Conservation (phyloP, 306 rosid species). For the Vigna nakashimae region DNA sequence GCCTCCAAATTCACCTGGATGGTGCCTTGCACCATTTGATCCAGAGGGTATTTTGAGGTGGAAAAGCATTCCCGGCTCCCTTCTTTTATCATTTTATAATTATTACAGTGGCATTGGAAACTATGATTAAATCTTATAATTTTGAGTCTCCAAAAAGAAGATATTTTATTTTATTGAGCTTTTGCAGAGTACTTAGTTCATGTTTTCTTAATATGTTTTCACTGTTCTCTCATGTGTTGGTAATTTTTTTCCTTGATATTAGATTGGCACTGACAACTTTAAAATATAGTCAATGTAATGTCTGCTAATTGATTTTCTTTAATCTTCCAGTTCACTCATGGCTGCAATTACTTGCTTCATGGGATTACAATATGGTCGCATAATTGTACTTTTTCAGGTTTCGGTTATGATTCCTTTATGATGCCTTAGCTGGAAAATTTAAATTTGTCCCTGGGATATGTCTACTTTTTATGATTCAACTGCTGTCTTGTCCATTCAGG, state of each 20-base stretch:
- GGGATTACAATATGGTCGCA: conserved; percentile 77
- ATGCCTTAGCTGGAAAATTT: conserved; percentile 35
- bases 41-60: conserved; percentile 86
- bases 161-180: conserved; percentile 1
- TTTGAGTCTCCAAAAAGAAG: not conserved
- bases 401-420: conserved; percentile 24
- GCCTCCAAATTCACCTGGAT: conserved; percentile 71
- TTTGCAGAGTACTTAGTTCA: conserved; percentile 14
- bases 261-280: conserved; percentile 27
- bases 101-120: conserved; percentile 18
- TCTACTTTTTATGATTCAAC: conserved; percentile 35
- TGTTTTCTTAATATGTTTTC: conserved; percentile 4
- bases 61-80: conserved; percentile 31
- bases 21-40: conserved; percentile 89
- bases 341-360: conserved; percentile 75
- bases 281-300: conserved; percentile 21
- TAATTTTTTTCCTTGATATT: conserved; percentile 13
- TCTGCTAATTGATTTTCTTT: conserved; percentile 45
- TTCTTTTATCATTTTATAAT: conserved; percentile 19
- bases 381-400: conserved; percentile 71
- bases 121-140: conserved; percentile 10
- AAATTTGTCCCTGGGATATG: conserved; percentile 16
- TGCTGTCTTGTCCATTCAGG: conserved; percentile 54
- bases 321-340: conserved; percentile 77
- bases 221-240: not conserved